phyloP scores from a whole-genome alignment of 2,329 filamentous ascomycete genomes.

The Xylariaceae sp. region DNA sequence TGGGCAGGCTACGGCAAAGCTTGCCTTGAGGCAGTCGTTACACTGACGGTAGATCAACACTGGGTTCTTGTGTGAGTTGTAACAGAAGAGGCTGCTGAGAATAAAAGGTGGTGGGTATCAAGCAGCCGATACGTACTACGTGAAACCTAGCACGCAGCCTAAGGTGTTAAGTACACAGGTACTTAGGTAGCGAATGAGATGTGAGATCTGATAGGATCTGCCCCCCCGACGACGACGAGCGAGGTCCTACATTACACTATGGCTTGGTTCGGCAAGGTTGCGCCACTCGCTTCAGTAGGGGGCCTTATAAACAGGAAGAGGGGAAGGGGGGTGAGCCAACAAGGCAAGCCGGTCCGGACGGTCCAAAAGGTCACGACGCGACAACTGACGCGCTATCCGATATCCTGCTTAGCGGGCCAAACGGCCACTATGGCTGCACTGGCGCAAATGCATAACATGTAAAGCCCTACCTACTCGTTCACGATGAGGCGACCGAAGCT shows the following conservation, averaged over 20 bases:
- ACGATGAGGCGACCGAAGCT: neutral
- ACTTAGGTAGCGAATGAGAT: slow-evolving; percentile 7
- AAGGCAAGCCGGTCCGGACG: slow-evolving; percentile 19
- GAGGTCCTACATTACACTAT: slow-evolving; percentile 6
- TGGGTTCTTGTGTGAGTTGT: slow-evolving; percentile 16
- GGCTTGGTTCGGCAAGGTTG: slow-evolving; percentile 16
- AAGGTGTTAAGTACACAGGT: too few relatives aligned
- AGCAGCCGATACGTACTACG: slow-evolving; percentile 4
- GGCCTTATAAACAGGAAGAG: too few relatives aligned
- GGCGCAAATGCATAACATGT: too few relatives aligned
- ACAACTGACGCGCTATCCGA: too few relatives aligned
- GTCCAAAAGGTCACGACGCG: too few relatives aligned
- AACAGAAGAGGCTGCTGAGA: slow-evolving; percentile 21
- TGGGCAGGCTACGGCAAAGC: slow-evolving; percentile 4
- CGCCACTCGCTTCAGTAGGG: slow-evolving; percentile 19
- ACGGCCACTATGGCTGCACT: too few relatives aligned
- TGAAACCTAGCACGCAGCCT: slow-evolving; percentile 1
- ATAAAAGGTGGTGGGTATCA: neutral
- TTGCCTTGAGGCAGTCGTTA: slow-evolving; percentile 21
- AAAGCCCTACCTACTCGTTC: too few relatives aligned
- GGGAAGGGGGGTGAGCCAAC: slow-evolving; percentile 8
- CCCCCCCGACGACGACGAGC: neutral
- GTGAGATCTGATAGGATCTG: slow-evolving; percentile 17
- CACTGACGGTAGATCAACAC: slow-evolving; percentile 16
- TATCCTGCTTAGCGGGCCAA: too few relatives aligned